phyloP scores from a whole-genome alignment of 805 yeast species.

The Metschnikowia gelsemii region DNA sequence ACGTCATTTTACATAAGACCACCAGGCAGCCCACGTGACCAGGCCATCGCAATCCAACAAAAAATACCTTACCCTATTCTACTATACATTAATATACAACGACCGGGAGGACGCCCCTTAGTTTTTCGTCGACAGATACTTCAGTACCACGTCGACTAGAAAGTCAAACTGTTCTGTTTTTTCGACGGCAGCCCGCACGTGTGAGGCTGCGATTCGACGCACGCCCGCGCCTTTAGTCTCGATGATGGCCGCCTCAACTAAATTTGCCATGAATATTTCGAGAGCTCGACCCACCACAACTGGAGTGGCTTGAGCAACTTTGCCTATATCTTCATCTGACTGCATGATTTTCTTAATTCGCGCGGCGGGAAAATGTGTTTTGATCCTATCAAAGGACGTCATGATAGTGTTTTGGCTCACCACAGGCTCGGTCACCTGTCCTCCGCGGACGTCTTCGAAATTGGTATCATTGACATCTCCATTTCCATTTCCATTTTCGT shows the following conservation, averaged over 20 bases:
- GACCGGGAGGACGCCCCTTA: background rate
- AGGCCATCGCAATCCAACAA: background rate
- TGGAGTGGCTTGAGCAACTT: constrained; percentile 98
- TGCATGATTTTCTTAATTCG: constrained; percentile 96
- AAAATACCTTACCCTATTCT: constrained; percentile 10
- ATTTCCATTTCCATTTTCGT: background rate
- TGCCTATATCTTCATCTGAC: constrained; percentile 96
- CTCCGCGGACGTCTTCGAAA: too few species aligned
- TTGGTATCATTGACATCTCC: too few species aligned
- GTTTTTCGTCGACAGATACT: constrained; percentile 49
- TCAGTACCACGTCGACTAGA: constrained; percentile 69
- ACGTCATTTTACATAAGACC: background rate
- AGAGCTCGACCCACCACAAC: constrained; percentile 95
- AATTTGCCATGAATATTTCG: constrained; percentile 85
- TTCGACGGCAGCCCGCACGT: constrained; percentile 79
- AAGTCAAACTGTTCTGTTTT: constrained; percentile 92
- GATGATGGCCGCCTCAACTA: constrained; percentile 78
- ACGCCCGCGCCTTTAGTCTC: constrained; percentile 75
- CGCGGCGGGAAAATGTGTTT: constrained; percentile 88
- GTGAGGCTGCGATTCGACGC: constrained; percentile 78
- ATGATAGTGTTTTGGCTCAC: constrained; percentile 35
- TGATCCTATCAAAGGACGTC: constrained; percentile 49
- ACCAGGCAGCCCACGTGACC: background rate
- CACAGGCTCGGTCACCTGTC: constrained; percentile 9
- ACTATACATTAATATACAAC: constrained; percentile 22